These are phyloP conservation scores for Boechera retrofracta DNA, from an alignment of 345 rosid species.

Conservation along the genomic window DNA sequence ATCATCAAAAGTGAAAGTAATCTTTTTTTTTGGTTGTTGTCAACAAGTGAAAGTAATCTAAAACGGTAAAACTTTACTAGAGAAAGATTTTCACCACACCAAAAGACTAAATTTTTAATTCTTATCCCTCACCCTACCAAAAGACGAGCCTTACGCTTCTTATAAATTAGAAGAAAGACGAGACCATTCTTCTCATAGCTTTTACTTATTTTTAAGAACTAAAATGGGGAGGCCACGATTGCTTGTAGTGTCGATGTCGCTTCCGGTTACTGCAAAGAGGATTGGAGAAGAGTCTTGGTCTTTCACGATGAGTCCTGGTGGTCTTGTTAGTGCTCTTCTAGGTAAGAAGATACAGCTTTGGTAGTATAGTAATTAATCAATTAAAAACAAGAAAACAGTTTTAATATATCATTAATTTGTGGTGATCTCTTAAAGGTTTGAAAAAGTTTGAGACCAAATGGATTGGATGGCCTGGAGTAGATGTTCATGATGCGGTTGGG, in stretches of 20 bases:
- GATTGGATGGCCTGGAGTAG: constrained; percentile 99
- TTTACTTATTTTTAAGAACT: background rate
- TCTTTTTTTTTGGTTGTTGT: background rate
- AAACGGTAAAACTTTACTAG: background rate
- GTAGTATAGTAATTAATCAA: background rate
- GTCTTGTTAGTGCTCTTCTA: constrained; percentile 90
- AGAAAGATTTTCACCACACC: background rate
- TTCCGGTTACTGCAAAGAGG: constrained; percentile 93
- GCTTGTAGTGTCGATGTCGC: constrained; percentile 89
- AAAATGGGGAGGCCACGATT: constrained; percentile 65
- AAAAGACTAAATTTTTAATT: background rate
- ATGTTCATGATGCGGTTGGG: constrained; percentile 89
- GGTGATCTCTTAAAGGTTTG: constrained; percentile 61
- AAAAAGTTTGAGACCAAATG: constrained; percentile 97
- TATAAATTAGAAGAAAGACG: constrained; percentile 34
- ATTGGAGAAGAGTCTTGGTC: constrained; percentile 88
- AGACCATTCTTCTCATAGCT: constrained; percentile 24
- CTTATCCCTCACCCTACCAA: background rate
- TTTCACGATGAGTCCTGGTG: constrained; percentile 90
- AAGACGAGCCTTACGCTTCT: background rate
- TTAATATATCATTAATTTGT: constrained; percentile 23
- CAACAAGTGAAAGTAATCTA: background rate
- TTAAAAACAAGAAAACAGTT: background rate
- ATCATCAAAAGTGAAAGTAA: background rate
- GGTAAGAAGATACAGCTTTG: constrained; percentile 53